Conservation (phyloP, 225 moss, liverwort and hornwort genomes). For the Polytrichum formosum region DNA sequence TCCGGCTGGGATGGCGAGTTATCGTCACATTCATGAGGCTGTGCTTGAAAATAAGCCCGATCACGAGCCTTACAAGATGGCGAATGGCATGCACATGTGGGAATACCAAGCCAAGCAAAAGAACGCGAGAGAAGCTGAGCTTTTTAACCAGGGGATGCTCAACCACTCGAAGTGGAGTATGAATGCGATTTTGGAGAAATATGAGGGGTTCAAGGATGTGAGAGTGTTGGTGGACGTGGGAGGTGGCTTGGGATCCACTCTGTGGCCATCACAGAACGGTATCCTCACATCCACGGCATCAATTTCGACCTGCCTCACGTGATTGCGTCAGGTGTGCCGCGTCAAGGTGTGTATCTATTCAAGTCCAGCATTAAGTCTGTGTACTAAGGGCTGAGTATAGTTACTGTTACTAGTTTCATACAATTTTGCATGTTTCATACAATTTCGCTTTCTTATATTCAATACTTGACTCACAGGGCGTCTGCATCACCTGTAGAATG, state of each 20-base stretch:
- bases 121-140: neutral
- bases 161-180: neutral
- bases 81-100: neutral
- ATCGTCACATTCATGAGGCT: constrained; percentile 3
- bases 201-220: constrained; percentile 2
- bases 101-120: neutral
- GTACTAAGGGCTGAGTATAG: too few species aligned
- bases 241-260: constrained; percentile 32
- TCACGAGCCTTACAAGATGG: neutral
- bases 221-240: constrained; percentile 25
- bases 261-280: constrained; percentile 20
- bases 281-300: constrained; percentile 44
- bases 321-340: too few species aligned
- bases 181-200: neutral
- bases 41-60: neutral
- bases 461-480: too few species aligned
- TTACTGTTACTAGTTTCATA: too few species aligned
- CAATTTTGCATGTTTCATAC: too few species aligned
- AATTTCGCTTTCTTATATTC: too few species aligned
- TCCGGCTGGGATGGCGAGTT: neutral
- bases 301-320: constrained; percentile 33
- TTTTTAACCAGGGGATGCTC: neutral
- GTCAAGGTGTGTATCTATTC: too few species aligned
- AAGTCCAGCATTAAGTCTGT: too few species aligned
- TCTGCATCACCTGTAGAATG: too few species aligned